Evolutionary conservation across 305 asterid genomes (phyloP).

Genomic region (Striga hermonthica): DNA sequence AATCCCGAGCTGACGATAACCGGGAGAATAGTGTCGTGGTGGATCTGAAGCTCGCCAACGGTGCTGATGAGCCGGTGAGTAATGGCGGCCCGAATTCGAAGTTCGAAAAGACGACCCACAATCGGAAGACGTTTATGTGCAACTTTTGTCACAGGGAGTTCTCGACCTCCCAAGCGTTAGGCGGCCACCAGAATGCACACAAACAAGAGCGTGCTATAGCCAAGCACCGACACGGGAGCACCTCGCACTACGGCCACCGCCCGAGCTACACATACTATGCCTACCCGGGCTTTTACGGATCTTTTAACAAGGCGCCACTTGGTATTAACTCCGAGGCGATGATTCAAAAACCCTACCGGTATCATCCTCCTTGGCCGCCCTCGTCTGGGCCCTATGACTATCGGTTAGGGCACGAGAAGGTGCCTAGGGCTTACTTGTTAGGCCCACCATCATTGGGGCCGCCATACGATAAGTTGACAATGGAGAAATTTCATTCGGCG

Average conservation of each 20-base stretch:
- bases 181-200: slow-evolving; percentile 84
- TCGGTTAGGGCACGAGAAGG: slow-evolving; percentile 32
- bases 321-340: slow-evolving; percentile 45
- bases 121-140: slow-evolving; percentile 49
- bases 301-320: slow-evolving; percentile 28
- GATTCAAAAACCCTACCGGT: slow-evolving; percentile 45
- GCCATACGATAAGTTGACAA: slow-evolving; percentile 26
- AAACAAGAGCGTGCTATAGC: slow-evolving; percentile 61
- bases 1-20: slow-evolving; percentile 22
- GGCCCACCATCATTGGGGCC: slow-evolving; percentile 32
- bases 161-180: slow-evolving; percentile 68
- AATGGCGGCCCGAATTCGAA: slow-evolving; percentile 28
- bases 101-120: slow-evolving; percentile 32
- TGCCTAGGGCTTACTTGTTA: slow-evolving; percentile 33
- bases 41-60: slow-evolving; percentile 45
- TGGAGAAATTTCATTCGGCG: slow-evolving; percentile 22
- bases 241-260: slow-evolving; percentile 39
- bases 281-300: slow-evolving; percentile 34
- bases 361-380: slow-evolving; percentile 31
- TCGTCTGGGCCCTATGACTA: slow-evolving; percentile 17
- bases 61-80: slow-evolving; percentile 18
- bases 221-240: slow-evolving; percentile 44
- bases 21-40: slow-evolving; percentile 26
- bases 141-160: slow-evolving; percentile 56
- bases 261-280: slow-evolving; percentile 46